Conservation (phyloP, 768 basidiomycete species). For the Gautieria morchelliformis region DNA sequence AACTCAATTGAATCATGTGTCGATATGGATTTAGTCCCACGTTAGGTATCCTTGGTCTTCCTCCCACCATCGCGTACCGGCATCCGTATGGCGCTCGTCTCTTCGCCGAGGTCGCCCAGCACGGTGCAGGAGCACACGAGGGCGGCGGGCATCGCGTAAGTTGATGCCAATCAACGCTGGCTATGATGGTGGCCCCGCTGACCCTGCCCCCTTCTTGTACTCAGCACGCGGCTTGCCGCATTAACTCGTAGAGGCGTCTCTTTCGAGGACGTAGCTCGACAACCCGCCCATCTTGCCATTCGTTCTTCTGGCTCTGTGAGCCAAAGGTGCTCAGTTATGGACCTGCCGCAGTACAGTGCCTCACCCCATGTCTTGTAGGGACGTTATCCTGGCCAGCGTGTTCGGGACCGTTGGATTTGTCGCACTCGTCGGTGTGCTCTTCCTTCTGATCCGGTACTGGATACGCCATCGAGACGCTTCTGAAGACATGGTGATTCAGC, state of each 20-base stretch:
- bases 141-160: neutral
- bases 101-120: neutral
- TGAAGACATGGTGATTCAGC: neutral
- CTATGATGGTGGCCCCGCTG: neutral
- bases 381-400: constrained; percentile 1
- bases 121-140: neutral
- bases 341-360: neutral
- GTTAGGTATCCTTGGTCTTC: neutral
- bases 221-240: neutral
- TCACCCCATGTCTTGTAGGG: constrained; percentile 1
- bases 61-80: neutral
- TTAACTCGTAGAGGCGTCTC: neutral
- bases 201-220: neutral
- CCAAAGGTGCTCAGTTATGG: neutral
- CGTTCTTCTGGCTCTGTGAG: neutral
- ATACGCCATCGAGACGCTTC: neutral
- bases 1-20: neutral
- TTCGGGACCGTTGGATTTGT: constrained; percentile 1
- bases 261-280: neutral
- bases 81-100: neutral
- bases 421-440: neutral
- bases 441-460: neutral
- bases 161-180: neutral
- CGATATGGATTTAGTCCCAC: neutral
- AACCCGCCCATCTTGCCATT: neutral